phyloP scores from a whole-genome alignment of 805 yeast genomes.

The Pichia rugopelliculosa region DNA sequence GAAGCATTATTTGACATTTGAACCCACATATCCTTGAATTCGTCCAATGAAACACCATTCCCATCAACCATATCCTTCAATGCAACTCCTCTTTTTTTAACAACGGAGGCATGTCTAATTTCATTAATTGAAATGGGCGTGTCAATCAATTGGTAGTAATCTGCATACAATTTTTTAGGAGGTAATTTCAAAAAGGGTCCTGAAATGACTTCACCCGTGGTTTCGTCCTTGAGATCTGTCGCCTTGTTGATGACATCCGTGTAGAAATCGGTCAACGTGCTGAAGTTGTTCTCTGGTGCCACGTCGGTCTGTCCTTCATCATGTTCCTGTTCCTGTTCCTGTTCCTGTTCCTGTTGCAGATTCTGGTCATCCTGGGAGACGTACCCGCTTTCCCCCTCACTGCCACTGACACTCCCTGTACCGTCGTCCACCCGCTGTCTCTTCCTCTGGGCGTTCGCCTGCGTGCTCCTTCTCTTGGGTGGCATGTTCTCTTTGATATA shows the following conservation, averaged over 20 bases:
- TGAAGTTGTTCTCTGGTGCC: neutral
- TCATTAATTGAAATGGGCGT: conserved; percentile 67
- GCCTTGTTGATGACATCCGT: conserved; percentile 6
- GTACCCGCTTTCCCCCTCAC: too few relatives aligned
- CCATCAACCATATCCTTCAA: conserved; percentile 11
- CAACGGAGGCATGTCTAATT: conserved; percentile 39
- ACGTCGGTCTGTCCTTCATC: neutral
- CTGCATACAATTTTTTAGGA: conserved; percentile 64
- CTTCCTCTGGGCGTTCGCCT: neutral
- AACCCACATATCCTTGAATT: conserved; percentile 52
- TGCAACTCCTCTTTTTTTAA: neutral
- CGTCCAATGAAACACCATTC: conserved; percentile 32
- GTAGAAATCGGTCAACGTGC: conserved; percentile 7
- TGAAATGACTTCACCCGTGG: conserved; percentile 25
- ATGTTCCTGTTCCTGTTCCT: neutral
- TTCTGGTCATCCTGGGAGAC: too few relatives aligned
- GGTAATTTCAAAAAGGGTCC: conserved; percentile 64
- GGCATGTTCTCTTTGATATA: neutral
- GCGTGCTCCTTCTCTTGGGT: conserved; percentile 4
- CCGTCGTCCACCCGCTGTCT: neutral
- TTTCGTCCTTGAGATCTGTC: conserved; percentile 11
- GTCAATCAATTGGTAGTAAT: conserved; percentile 58
- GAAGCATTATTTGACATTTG: conserved; percentile 63
- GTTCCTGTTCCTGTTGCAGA: neutral
- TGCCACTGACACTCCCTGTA: too few relatives aligned